phyloP scores from a whole-genome alignment of 306 rosid genomes.

The Vigna angularis region DNA sequence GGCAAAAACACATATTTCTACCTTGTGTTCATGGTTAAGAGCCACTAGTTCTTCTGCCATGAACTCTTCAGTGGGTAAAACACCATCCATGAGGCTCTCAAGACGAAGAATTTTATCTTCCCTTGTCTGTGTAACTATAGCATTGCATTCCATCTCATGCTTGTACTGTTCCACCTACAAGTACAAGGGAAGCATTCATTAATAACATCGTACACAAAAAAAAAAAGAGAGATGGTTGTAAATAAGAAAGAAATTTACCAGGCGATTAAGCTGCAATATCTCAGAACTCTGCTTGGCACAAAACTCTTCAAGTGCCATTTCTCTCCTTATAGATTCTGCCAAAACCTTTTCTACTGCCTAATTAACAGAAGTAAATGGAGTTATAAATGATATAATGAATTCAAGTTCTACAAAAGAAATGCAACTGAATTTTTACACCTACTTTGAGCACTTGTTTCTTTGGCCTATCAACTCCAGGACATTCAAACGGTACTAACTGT shows the following conservation, averaged over 20 bases:
- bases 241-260: constrained; percentile 63
- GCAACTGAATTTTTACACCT: constrained; percentile 47
- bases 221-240: constrained; percentile 34
- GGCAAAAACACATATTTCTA: constrained; percentile 45
- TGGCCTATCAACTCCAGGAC: constrained; percentile 70
- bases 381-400: constrained; percentile 29
- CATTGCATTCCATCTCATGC: constrained; percentile 93
- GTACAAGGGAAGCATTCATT: constrained; percentile 42
- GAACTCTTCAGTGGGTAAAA: constrained; percentile 88
- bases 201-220: constrained; percentile 43
- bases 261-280: constrained; percentile 87
- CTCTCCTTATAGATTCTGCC: constrained; percentile 97
- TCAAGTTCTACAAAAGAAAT: constrained; percentile 37
- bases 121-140: constrained; percentile 85
- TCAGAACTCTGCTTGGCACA: constrained; percentile 85
- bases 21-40: constrained; percentile 82
- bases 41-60: constrained; percentile 81
- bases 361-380: constrained; percentile 26
- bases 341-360: constrained; percentile 94
- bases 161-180: constrained; percentile 89
- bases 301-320: constrained; percentile 93
- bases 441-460: constrained; percentile 86
- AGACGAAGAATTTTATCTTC: constrained; percentile 94
- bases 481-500: constrained; percentile 77
- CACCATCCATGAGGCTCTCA: constrained; percentile 93